Evolutionary conservation across 148 eudicot species (phyloP).

Genomic region (Talinum fruticosum): DNA sequence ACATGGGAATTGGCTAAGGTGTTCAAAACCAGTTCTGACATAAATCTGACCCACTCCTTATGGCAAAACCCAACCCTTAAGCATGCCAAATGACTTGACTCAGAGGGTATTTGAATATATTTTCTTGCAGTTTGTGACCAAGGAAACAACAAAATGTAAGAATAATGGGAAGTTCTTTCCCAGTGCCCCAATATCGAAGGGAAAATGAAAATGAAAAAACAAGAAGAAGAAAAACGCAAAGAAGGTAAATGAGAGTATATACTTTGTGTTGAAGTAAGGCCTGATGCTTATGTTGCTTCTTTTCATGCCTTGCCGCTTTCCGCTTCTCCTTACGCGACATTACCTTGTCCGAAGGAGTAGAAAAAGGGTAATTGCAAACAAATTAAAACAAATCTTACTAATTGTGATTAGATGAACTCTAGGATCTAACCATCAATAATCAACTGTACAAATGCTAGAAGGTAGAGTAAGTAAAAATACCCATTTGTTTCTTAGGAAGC

Average conservation of each 20-base stretch:
- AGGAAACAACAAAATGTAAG: neutral
- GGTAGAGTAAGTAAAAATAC: constrained; percentile 2
- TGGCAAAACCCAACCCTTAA: neutral
- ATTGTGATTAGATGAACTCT: neutral
- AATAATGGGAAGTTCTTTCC: no score
- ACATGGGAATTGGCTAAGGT: neutral
- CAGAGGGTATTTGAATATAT: neutral
- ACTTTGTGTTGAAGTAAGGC: constrained; percentile 60
- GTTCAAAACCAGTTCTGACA: neutral
- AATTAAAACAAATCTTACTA: neutral
- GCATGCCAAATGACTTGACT: neutral
- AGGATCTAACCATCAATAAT: neutral
- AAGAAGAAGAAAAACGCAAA: neutral
- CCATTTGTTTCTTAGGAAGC: neutral
- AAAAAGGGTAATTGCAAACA: neutral
- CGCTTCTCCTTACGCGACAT: constrained; percentile 46
- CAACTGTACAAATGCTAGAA: neutral
- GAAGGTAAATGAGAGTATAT: no score
- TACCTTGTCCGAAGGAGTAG: neutral
- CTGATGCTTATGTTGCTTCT: constrained; percentile 60
- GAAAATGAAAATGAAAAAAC: neutral
- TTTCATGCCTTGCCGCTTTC: constrained; percentile 54
- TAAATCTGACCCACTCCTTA: no score
- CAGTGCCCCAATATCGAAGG: no score
- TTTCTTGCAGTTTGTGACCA: neutral